Evolutionary conservation across 2,329 filamentous ascomycete genomes (phyloP).

Genomic region (Sarocladium brachiariae): DNA sequence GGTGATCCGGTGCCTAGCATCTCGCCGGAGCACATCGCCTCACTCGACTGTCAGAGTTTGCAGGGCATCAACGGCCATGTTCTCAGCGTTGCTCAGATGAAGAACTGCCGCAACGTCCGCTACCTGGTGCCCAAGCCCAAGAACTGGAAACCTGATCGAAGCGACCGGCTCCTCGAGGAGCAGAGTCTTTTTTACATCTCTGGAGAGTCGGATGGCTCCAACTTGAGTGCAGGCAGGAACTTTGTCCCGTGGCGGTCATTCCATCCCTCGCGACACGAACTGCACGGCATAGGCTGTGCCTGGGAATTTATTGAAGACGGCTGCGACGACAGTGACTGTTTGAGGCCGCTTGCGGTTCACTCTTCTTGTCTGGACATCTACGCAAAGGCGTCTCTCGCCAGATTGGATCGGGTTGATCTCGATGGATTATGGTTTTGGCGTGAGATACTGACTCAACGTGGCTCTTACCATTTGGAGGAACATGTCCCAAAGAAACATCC

Average conservation of each 20-base stretch:
- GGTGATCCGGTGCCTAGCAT: not conserved
- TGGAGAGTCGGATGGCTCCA: slow-evolving; percentile 3
- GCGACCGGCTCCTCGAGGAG: not conserved
- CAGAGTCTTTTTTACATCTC: not conserved
- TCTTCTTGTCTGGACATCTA: slow-evolving; percentile 5
- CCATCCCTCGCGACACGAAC: not conserved
- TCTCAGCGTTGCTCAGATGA: slow-evolving; percentile 2
- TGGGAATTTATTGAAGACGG: not conserved
- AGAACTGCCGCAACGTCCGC: slow-evolving; percentile 6
- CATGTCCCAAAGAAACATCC: too few species aligned
- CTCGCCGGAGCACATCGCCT: not conserved
- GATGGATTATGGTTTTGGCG: slow-evolving; percentile 3
- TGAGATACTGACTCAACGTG: not conserved
- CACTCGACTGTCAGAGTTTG: not conserved
- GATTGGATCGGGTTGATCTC: not conserved
- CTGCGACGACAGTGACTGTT: not conserved
- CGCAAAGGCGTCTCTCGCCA: not conserved
- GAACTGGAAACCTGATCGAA: not conserved
- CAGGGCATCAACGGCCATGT: slow-evolving; percentile 7
- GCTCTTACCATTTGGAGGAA: too few species aligned
- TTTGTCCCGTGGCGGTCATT: not conserved
- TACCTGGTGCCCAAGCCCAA: not conserved
- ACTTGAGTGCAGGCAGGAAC: not conserved
- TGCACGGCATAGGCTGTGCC: not conserved
- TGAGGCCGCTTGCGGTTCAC: not conserved